Base-by-base conservation (phyloP, 768 basidiomycete species). In the Amanita muscaria region DNA sequence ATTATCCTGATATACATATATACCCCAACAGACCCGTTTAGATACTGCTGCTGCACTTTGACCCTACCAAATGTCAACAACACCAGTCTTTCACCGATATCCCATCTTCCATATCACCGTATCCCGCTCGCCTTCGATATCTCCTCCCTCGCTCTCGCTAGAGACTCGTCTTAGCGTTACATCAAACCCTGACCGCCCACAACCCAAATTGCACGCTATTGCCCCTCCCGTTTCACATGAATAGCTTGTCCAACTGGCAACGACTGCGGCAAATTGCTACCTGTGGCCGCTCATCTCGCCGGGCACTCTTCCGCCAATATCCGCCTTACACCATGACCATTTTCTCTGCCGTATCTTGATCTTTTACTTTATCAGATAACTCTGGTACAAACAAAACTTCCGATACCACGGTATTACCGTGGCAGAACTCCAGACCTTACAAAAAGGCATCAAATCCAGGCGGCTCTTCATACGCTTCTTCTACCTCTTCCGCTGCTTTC, bases 31-130 rank as follows among this genome's bases (percentile, higher is more conserved):
- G n/a, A n/a, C n/a, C n/a, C n/a, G n/a, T n/a, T n/a, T n/a, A n/a
- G 78, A 66, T 51, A 65, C n/a, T n/a, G n/a, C n/a, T 73, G 5
- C 62, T 85, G 10, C 81, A 84, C 54, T 77, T 64, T 54, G 60
- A 69, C 51, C 46, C 55, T 3, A 51, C 53, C 31, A 61, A 59
- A 22, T 58, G 53, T 36, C 53, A 39, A 44, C 49, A 49, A 47
- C 53, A n/a, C n/a, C n/a, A 29, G 27, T 29, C 49, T 7, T 49
- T 44, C 33, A 40, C 25, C 29, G 36, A 39, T 14, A 5, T 46
- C 4, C 44, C 59, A 21, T 49, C 54, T 3, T 44, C 48, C 10
- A 27, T 37, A 18, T 34, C 41, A 5, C n/a, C n/a, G n/a, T n/a
- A n/a, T 40, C 48, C 14, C 58, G 49, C 55, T 68, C 21, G 60